phyloP scores from a whole-genome alignment of 108 stramenopile genomes.

The Discostella pseudostelligera region DNA sequence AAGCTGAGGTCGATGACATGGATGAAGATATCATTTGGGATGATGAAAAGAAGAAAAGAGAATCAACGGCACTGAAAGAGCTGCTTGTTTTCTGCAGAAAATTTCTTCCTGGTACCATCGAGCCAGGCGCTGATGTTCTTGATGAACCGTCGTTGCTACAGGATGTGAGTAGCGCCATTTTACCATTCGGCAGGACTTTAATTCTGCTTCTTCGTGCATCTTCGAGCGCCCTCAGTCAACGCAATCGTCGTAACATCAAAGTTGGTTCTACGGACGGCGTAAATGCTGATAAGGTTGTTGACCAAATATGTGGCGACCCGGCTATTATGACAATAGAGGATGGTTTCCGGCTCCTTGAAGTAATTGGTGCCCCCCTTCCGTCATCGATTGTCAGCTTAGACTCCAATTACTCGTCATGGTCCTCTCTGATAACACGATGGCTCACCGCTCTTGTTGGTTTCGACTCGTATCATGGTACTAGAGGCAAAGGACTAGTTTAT shows the following conservation, averaged over 20 bases:
- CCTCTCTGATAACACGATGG: constrained; percentile 64
- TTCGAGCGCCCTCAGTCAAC: constrained; percentile 47
- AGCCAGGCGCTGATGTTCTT: constrained; percentile 10
- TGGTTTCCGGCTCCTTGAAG: constrained; percentile 67
- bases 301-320: constrained; percentile 48
- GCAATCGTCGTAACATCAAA: constrained; percentile 38
- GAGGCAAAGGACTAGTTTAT: constrained; percentile 51
- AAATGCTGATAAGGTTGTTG: constrained; percentile 35
- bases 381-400: constrained; percentile 46
- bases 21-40: constrained; percentile 39
- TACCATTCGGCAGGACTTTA: constrained; percentile 77
- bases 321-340: constrained; percentile 70
- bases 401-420: constrained; percentile 40
- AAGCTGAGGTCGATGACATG: constrained; percentile 26
- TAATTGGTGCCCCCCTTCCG: constrained; percentile 73
- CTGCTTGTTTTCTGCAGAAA: constrained; percentile 48
- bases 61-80: constrained; percentile 53
- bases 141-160: constrained; percentile 48
- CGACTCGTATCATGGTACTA: constrained; percentile 77
- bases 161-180: constrained; percentile 64
- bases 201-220: constrained; percentile 77
- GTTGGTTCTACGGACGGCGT: constrained; percentile 8
- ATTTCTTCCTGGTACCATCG: constrained; percentile 19
- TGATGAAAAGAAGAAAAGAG: constrained; percentile 29
- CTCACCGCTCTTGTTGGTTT: constrained; percentile 49